Conservation (phyloP, 2,329 filamentous ascomycete species). For the Verticillium zaregamsianum region DNA sequence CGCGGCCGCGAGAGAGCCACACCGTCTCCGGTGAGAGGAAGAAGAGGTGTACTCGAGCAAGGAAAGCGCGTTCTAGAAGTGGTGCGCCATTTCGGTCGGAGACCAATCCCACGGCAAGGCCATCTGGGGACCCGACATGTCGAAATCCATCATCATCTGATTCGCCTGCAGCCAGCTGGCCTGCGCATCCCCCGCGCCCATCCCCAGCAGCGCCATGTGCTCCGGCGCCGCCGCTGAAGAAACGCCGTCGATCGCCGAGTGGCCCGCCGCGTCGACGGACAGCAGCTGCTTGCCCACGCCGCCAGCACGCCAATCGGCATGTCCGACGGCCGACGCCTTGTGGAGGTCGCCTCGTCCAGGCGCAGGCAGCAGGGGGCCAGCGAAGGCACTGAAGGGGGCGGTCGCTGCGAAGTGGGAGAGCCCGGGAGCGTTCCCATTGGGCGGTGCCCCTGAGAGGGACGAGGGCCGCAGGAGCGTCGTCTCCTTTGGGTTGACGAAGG, state of each 20-base stretch:
- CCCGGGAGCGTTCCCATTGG: too few species aligned
- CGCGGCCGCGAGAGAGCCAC: slow-evolving; percentile 4
- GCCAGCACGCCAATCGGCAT: slow-evolving; percentile 17
- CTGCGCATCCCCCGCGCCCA: slow-evolving; percentile 15
- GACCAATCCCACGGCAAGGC: slow-evolving; percentile 23
- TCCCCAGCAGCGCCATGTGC: slow-evolving; percentile 17
- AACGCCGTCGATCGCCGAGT: slow-evolving; percentile 11
- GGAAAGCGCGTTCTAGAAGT: background rate
- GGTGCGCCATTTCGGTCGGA: slow-evolving; percentile 10
- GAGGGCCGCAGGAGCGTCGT: slow-evolving; percentile 16
- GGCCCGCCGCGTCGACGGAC: slow-evolving; percentile 11
- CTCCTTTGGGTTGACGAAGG: slow-evolving; percentile 10
- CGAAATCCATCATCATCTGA: slow-evolving; percentile 25
- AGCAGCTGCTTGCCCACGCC: slow-evolving; percentile 15
- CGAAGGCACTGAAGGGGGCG: slow-evolving; percentile 13
- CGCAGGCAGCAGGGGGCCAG: too few species aligned
- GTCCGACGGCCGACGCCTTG: slow-evolving; percentile 6
- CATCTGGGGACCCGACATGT: slow-evolving; percentile 17
- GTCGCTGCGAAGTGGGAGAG: too few species aligned
- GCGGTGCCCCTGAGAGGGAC: slow-evolving; percentile 5
- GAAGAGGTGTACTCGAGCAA: too few species aligned
- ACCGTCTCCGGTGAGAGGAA: slow-evolving; percentile 9
- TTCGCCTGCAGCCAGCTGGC: slow-evolving; percentile 19
- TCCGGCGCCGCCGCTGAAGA: slow-evolving; percentile 9
- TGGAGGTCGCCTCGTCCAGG: slow-evolving; percentile 7